phyloP scores from a whole-genome alignment of 208 protist species.

The Crithidia fasciculata region DNA sequence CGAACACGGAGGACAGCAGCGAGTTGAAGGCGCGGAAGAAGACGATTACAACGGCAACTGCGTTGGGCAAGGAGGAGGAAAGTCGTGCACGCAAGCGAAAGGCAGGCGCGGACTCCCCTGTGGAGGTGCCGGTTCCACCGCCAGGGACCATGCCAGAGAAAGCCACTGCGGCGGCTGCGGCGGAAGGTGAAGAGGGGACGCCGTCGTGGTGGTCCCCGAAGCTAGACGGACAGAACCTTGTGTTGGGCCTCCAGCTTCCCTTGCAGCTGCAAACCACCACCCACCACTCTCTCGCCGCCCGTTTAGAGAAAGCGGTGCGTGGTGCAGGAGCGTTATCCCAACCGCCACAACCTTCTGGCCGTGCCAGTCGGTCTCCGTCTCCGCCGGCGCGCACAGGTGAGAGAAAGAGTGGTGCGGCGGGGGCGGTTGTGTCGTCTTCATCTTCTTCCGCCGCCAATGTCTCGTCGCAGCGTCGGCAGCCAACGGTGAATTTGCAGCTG shows the following conservation, averaged over 20 bases:
- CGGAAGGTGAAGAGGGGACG: background rate
- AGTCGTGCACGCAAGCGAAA: background rate
- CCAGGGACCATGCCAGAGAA: background rate
- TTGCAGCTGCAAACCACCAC: slow-evolving; percentile 25
- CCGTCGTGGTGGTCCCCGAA: slow-evolving; percentile 28
- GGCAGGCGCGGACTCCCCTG: background rate
- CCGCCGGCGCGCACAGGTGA: background rate
- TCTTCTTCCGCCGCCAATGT: no score
- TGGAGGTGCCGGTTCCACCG: background rate
- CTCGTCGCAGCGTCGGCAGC: background rate
- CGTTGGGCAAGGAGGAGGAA: background rate
- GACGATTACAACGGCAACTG: background rate
- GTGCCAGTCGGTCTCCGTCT: background rate
- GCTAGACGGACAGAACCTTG: slow-evolving; percentile 26
- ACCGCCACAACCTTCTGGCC: background rate
- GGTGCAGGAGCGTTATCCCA: background rate
- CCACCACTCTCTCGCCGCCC: background rate
- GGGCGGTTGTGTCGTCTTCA: background rate
- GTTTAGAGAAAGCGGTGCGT: slow-evolving; percentile 1
- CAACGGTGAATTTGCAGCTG: slow-evolving; percentile 27
- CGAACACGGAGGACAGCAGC: slow-evolving; percentile 5
- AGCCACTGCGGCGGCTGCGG: no score
- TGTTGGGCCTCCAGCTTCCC: slow-evolving; percentile 27
- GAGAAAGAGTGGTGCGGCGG: background rate
- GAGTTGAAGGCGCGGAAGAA: background rate